phyloP scores from a whole-genome alignment of 2,329 filamentous ascomycete species.

The Phialemoniopsis sp. region DNA sequence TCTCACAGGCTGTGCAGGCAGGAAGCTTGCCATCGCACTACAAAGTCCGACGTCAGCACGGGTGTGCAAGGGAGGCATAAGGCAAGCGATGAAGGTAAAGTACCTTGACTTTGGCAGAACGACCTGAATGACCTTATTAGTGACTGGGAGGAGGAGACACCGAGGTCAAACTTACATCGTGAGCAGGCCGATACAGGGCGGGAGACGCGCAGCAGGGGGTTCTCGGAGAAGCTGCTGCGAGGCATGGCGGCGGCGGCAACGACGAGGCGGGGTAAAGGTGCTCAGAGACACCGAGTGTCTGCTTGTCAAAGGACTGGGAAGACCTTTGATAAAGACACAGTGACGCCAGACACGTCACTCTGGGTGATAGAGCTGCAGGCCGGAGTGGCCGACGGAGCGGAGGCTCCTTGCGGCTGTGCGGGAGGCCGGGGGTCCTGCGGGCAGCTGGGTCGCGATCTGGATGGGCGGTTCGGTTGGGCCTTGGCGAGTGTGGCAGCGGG shows the following conservation, averaged over 20 bases:
- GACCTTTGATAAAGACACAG: no score
- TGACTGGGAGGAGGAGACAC: slow-evolving; percentile 3
- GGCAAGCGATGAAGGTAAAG: not conserved
- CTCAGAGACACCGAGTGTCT: no score
- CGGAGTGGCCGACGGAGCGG: no score
- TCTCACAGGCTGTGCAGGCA: slow-evolving; percentile 92
- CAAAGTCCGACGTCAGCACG: slow-evolving; percentile 8
- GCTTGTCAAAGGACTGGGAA: no score
- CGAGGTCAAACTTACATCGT: slow-evolving; percentile 48
- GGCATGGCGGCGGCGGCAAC: slow-evolving; percentile 21
- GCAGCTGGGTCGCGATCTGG: no score
- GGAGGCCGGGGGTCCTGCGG: no score
- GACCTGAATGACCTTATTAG: slow-evolving; percentile 40
- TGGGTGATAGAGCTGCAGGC: no score
- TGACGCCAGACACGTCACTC: no score
- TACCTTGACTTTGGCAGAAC: slow-evolving; percentile 89
- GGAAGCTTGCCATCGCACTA: slow-evolving; percentile 93
- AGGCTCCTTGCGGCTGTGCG: no score
- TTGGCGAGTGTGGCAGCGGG: no score
- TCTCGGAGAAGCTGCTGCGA: slow-evolving; percentile 35
- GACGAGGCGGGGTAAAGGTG: not conserved
- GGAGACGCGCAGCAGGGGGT: slow-evolving; percentile 67
- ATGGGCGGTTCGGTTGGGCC: no score
- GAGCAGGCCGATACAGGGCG: slow-evolving; percentile 77
- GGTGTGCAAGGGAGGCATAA: not conserved